Evolutionary conservation across 2,329 filamentous ascomycete genomes (phyloP), one percentile per base, ranked within the genome.

Genomic region (Pezicula rhizophila): DNA sequence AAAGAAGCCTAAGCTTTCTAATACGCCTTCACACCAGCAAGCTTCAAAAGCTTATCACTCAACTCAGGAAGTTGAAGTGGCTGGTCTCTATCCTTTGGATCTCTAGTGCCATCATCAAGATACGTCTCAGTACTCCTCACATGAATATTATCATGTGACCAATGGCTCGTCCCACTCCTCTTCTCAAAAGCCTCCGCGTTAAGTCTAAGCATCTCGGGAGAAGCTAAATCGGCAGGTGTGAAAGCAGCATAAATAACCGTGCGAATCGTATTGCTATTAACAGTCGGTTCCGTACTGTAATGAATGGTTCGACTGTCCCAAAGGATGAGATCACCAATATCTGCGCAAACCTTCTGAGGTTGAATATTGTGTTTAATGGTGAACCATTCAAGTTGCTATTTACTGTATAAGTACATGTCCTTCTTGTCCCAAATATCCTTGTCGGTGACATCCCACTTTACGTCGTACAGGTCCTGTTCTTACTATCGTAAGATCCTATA

Each of bases 221-320:
- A 60, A 3, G 65, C 67, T 35, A 65, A 53, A 1, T 49, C 49
- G 1, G 66, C 67, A 1, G 67, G 67, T 47, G 64, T 62, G 46
- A 62, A 69, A 42, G 63, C 14, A 20, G 35, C 35, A 38, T 38
- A 38, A 11, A 68, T 59, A 7, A 62, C 61, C 7, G 67, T 64
- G 2, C 67, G 60, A 31, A 64, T 63, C 20, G 50, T 45, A 2
- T 45, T 51, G 5, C 60, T 60, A 26, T 50, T 38, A 23, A 54
- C 50, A 1, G 41, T 60, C 0, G 66, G 65, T 17, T 64, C 61
- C 3, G 60, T 45, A 12, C 67, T 66, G 42, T 66, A 71, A 48
- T 70, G 68, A 7, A 66, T 57, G 4, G 60, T 64, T 3, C 66
- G 62, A 28, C 57, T 62, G 51, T 70, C 68, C 68, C 68, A 71